phyloP scores from a whole-genome alignment of 2,329 filamentous ascomycete genomes.

The Neopestalotiopsis sp. region DNA sequence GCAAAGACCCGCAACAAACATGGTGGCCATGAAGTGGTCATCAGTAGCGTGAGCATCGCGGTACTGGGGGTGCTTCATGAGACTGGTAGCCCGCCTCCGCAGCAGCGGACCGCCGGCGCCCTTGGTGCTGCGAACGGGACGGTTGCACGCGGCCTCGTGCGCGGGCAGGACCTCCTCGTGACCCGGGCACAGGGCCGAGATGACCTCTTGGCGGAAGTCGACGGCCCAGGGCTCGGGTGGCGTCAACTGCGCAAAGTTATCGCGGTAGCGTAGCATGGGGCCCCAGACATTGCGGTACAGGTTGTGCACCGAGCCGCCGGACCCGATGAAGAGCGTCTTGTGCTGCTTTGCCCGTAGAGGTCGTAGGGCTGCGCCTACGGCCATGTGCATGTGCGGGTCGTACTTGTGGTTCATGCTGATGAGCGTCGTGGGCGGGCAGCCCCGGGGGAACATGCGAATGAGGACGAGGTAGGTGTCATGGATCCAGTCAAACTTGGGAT shows the following conservation, averaged over 20 bases:
- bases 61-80: conserved; percentile 72
- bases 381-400: conserved; percentile 50
- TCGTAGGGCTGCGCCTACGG: conserved; percentile 61
- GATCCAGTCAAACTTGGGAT: conserved; percentile 70
- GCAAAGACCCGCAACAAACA: conserved; percentile 65
- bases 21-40: conserved; percentile 71
- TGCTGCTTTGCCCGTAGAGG: conserved; percentile 58
- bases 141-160: conserved; percentile 19
- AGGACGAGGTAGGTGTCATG: conserved; percentile 74
- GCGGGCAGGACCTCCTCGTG: conserved; percentile 21
- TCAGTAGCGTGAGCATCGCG: conserved; percentile 72
- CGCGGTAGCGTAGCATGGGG: conserved; percentile 66
- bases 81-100: conserved; percentile 58
- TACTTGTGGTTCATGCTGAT: conserved; percentile 43
- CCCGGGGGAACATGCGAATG: conserved; percentile 70
- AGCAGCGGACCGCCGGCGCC: conserved; percentile 53
- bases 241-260: conserved; percentile 65
- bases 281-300: conserved; percentile 70
- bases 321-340: conserved; percentile 58
- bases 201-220: conserved; percentile 69
- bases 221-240: conserved; percentile 65
- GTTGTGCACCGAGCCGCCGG: conserved; percentile 71
- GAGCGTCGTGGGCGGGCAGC: conserved; percentile 70
- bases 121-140: conserved; percentile 13
- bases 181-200: conserved; percentile 61